Evolutionary conservation across 2,329 filamentous ascomycete species (phyloP).

Genomic region (Diaporthe destruens): DNA sequence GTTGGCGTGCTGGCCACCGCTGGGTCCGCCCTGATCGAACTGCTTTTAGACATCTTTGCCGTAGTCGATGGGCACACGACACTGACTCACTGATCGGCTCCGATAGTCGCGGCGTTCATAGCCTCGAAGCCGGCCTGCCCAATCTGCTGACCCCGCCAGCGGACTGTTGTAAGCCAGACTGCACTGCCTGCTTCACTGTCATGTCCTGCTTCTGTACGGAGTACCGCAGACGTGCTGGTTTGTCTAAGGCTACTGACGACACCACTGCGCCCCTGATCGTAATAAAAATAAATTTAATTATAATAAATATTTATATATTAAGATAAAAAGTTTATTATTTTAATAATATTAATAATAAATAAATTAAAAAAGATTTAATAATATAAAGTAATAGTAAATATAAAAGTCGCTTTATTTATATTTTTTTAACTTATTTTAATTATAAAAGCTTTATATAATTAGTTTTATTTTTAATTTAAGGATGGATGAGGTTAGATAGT

Average conservation of each 20-base stretch:
- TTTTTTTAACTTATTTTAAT: too few relatives aligned
- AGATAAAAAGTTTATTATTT: too few relatives aligned
- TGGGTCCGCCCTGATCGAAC: neutral
- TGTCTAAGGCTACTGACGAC: constrained; percentile 5
- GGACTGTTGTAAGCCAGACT: constrained; percentile 6
- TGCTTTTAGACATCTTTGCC: neutral
- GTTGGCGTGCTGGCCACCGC: constrained; percentile 20
- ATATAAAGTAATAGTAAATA: too few relatives aligned
- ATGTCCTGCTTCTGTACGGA: constrained; percentile 17
- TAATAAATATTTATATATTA: too few relatives aligned
- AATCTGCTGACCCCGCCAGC: constrained; percentile 24
- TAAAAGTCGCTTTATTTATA: too few relatives aligned
- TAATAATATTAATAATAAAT: too few relatives aligned
- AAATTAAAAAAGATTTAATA: too few relatives aligned
- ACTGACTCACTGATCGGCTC: constrained; percentile 22
- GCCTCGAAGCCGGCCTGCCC: constrained; percentile 20
- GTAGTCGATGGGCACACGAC: too few relatives aligned
- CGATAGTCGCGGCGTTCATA: constrained; percentile 11
- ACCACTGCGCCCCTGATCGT: constrained; percentile 1
- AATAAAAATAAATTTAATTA: too few relatives aligned
- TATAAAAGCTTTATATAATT: too few relatives aligned
- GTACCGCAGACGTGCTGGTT: constrained; percentile 13
- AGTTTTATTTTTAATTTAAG: too few relatives aligned
- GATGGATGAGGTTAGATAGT: too few relatives aligned
- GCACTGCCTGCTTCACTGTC: constrained; percentile 21